A percentile compares a stretch with the other conserved stretches of the same genome.
Evolutionary conservation across 495 filamentous ascomycete genomes (phyloP).

Genomic region (Penicillium coprophilum): DNA sequence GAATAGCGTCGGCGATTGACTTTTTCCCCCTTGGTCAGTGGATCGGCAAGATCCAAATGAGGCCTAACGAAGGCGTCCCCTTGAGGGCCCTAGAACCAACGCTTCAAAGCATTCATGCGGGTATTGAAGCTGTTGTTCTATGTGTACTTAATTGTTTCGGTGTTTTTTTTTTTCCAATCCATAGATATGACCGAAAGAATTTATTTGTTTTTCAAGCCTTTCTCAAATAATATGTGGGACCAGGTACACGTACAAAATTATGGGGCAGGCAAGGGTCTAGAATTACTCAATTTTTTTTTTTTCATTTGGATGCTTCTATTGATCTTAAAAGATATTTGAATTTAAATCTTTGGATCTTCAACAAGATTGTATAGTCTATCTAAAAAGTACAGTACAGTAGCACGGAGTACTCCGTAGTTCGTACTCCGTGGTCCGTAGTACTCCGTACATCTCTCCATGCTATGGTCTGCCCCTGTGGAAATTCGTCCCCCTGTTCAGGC

Average conservation of each 20-base stretch:
- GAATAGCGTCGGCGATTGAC: background rate
- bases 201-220: conserved; percentile 1
- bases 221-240: background rate
- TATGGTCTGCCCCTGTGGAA: too few relatives aligned
- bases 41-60: conserved; percentile 3
- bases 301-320: background rate
- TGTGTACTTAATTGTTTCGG: conserved; percentile 9
- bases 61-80: background rate
- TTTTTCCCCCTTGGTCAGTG: background rate
- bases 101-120: conserved; percentile 8
- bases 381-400: background rate
- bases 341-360: background rate
- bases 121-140: conserved; percentile 7
- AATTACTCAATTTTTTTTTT: conserved; percentile 18
- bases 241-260: background rate
- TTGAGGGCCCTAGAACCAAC: conserved; percentile 4
- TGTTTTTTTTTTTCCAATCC: background rate
- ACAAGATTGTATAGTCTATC: background rate
- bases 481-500: background rate
- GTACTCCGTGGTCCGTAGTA: too few relatives aligned
- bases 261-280: conserved; percentile 19
- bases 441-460: too few relatives aligned
- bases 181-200: conserved; percentile 12
- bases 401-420: too few relatives aligned
- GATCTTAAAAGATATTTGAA: background rate